Evolutionary conservation across 139 green algal species (phyloP).

Genomic region (Edaphochlamys debaryana): DNA sequence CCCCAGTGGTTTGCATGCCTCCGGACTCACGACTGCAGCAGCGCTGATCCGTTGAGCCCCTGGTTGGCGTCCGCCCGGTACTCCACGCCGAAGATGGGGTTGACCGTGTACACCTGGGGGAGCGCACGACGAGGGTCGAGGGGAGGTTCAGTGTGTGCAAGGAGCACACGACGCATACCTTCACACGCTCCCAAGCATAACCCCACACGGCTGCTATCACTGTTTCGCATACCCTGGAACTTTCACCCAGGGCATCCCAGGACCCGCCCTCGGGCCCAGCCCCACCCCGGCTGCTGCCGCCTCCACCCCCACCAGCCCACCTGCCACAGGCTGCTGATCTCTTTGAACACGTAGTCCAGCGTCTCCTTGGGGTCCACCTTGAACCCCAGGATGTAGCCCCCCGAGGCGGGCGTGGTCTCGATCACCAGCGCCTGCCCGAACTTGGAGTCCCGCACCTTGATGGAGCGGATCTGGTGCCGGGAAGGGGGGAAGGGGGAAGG

Average conservation of each 20-base stretch:
- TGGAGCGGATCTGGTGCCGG: slow-evolving; percentile 66
- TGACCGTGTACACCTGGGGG: slow-evolving; percentile 60
- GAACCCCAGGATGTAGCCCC: slow-evolving; percentile 83
- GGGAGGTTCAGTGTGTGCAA: too few species aligned
- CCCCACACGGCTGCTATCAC: background rate
- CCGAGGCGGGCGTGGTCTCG: slow-evolving; percentile 62
- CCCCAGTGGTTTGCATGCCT: too few species aligned
- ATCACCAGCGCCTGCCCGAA: slow-evolving; percentile 82
- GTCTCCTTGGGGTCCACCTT: slow-evolving; percentile 74
- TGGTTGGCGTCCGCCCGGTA: slow-evolving; percentile 28
- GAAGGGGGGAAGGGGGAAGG: background rate
- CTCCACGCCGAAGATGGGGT: slow-evolving; percentile 76
- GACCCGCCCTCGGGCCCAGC: too few species aligned
- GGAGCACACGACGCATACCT: background rate
- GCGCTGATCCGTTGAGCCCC: too few species aligned
- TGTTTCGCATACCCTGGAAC: background rate
- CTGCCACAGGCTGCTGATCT: slow-evolving; percentile 71
- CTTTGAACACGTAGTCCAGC: slow-evolving; percentile 75
- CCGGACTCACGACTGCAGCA: too few species aligned
- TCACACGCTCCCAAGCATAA: background rate
- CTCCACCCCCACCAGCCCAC: slow-evolving; percentile 10
- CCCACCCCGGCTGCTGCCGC: too few species aligned
- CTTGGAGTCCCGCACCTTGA: slow-evolving; percentile 76
- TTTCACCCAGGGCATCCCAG: background rate
- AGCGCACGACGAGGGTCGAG: background rate